Evolutionary conservation across 371 early-diverging fungal species (phyloP).

Genomic region (Mortierella sp.): DNA sequence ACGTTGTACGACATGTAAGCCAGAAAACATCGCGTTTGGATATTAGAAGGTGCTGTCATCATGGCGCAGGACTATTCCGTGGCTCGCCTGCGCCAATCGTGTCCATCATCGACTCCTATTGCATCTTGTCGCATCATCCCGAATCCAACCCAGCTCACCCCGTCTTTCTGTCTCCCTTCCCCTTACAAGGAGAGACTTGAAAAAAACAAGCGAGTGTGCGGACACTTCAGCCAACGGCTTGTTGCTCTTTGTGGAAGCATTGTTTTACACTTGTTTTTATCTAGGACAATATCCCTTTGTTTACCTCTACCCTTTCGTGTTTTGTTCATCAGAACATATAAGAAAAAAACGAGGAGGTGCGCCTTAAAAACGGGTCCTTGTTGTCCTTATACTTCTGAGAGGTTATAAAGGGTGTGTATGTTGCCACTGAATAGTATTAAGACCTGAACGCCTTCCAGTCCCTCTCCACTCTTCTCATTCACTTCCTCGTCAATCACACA

Average conservation of each 20-base stretch:
- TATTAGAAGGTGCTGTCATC: too few species aligned
- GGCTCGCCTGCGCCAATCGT: too few species aligned
- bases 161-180: constrained; percentile 7
- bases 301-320: background rate
- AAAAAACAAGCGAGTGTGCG: background rate
- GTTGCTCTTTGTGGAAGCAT: constrained; percentile 3
- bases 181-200: constrained; percentile 6
- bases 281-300: constrained; percentile 17
- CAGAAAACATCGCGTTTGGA: too few species aligned
- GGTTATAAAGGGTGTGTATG: background rate
- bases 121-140: background rate
- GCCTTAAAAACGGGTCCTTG: background rate
- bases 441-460: too few species aligned
- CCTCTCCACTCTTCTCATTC: background rate
- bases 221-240: constrained; percentile 19
- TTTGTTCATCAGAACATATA: background rate
- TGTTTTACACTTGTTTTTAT: background rate
- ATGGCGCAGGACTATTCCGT: background rate
- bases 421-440: too few species aligned
- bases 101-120: background rate
- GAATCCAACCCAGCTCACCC: constrained; percentile 9
- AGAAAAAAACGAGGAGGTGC: constrained; percentile 18
- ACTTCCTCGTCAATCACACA: background rate
- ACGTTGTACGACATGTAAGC: too few species aligned
- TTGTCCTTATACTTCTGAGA: too few species aligned